Base-by-base conservation (phyloP, 306 rosid genomes). In the Vicia sativa region DNA sequence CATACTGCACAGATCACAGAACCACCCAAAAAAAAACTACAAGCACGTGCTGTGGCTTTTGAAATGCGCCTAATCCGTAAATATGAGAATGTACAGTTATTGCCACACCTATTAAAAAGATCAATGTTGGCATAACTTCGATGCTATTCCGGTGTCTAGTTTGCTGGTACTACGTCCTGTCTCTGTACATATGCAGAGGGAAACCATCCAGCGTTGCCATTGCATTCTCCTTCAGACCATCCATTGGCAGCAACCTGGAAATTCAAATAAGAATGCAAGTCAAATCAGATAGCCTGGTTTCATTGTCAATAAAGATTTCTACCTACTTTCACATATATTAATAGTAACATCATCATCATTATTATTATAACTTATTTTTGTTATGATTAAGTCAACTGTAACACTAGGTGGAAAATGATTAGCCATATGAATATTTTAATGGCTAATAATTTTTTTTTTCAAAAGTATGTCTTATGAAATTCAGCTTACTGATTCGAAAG, bases 151-250 rank as follows among this genome's bases (percentile, higher is more conserved):
- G 21, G 6, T 69, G 70, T 25, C 78, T 74, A 85, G 83, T 46
- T 79, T 26, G 78, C 81, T n/a, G 79, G 87, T 58, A 77, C 78
- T 35, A 72, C 74, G 71, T 92, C 92, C 65, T 84, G 88, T 80
- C 72, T 79, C 78, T 83, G 88, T 35, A 90, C 82, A 61, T 92
- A 92, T 57, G 98, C 98, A 9, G 96, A 86, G 69, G 98, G 98
- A 83, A 90, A 92, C 98, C 98, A 87, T 62, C 96, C 96, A 18
- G 89, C 82, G 77, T 83, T 80, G 70, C 93, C 88, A 1, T 84
- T 75, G 78, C 82, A 83, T 74, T 87, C 87, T 82, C 98, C 98
- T 84, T 89, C 85, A 7, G 98, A 89, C 98, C 98, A 92, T 73
- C 98, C 98, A 69, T 87, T 83, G 4, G 87, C 56, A 50, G 70